Base-by-base conservation (phyloP, 2,329 filamentous ascomycete genomes). In the Aspergillus alliaceus region DNA sequence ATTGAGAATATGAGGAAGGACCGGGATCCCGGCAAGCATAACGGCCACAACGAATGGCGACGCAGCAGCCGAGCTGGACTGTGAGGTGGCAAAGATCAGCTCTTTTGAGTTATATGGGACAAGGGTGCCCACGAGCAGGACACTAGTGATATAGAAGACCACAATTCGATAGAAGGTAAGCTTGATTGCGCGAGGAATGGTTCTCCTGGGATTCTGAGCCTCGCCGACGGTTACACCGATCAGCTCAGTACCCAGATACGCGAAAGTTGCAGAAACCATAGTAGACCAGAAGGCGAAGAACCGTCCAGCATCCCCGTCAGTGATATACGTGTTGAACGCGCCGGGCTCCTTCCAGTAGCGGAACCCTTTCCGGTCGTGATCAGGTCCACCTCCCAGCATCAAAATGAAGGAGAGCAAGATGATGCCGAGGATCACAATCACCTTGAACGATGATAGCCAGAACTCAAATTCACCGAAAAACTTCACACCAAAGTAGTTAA, bases 91-190 rank as follows among this genome's bases (percentile, higher is more conserved):
- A 61, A 87, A 86, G 22, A 77, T 74, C 5, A 91, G 85, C 0
- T 84, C 72, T 0, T 61, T 0, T 37, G 83, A 84, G 79, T 93
- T 77, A 79, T 89, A 93, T 1, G 89, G 88, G 4, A 93, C 87
- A 51, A 89, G 81, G 82, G 91, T 90, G 68, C 90, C 90, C 54
- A 93, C 79, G 51, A 93, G 81, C 52, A 93, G 82, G 34, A 92
- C 88, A 22, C 84, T 87, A 57, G 91, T 74, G 66, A 86, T 82
- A 79, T 93, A 93, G 80, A 93, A 93, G 77, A 93, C 79, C 63
- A 91, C 75, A 71, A 93, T 93, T 57, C 90, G 90, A 79, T 85
- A 93, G 75, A 93, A 93, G 64, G 89, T 92, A 50, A 91, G 81
- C 71, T 86, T 89, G 79, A 92, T 92, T 53, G 89, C 90, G 58